Evolutionary conservation across 768 basidiomycete genomes (phyloP).

Genomic region (Boletus tomentosulus): DNA sequence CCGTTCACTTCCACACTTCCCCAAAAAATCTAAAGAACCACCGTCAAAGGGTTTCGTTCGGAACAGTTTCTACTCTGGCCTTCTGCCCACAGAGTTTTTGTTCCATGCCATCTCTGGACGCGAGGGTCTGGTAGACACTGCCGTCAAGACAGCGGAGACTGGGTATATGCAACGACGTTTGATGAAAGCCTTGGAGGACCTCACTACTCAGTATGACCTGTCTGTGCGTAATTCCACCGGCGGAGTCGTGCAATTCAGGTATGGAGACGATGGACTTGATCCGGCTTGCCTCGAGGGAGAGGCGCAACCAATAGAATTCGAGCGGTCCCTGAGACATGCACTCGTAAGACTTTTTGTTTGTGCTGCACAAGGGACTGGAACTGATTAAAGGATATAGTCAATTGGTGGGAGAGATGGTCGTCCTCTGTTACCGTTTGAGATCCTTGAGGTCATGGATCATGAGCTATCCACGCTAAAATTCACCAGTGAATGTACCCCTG

Average conservation of each 20-base stretch:
- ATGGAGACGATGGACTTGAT: conserved; percentile 96
- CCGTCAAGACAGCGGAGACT: conserved; percentile 99
- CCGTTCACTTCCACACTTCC: conserved; percentile 97
- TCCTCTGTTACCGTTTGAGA: conserved; percentile 82
- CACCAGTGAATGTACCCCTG: conserved; percentile 62
- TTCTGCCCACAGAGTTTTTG: conserved; percentile 91
- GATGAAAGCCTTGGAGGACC: conserved; percentile 98
- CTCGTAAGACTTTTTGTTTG: conserved; percentile 41
- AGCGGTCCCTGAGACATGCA: conserved; percentile 84
- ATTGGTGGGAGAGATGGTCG: conserved; percentile 55
- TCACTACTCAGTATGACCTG: conserved; percentile 93
- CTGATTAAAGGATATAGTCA: conserved; percentile 42
- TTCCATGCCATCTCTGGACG: conserved; percentile 99
- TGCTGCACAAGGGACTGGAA: conserved; percentile 1
- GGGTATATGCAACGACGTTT: conserved; percentile 99
- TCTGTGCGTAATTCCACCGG: conserved; percentile 94
- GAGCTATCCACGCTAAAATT: conserved; percentile 59
- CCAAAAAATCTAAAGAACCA: conserved; percentile 93
- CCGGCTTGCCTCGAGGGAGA: conserved; percentile 96
- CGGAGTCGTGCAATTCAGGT: conserved; percentile 94
- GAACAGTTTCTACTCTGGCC: conserved; percentile 93
- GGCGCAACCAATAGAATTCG: conserved; percentile 87
- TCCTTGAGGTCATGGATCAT: conserved; percentile 64
- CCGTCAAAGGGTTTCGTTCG: conserved; percentile 98
- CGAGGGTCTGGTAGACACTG: conserved; percentile 98